Evolutionary conservation across 148 eudicot species (phyloP).

Genomic region (Vaccinium corymbosum): DNA sequence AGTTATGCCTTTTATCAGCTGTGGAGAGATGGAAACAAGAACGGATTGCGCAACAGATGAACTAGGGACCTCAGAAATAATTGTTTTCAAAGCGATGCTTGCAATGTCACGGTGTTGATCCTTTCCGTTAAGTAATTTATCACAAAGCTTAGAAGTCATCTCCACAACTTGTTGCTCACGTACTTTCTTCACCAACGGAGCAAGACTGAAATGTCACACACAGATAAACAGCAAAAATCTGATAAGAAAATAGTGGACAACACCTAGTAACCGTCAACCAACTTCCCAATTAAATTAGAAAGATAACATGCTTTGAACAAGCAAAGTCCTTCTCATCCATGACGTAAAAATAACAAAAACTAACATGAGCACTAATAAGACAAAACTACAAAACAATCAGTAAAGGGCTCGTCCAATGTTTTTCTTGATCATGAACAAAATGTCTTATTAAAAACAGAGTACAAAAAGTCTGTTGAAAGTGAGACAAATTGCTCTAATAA

Average conservation of each 20-base stretch:
- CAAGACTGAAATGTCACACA: slow-evolving; percentile 54
- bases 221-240: slow-evolving; percentile 8
- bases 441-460: background rate
- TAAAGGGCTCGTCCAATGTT: background rate
- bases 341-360: background rate
- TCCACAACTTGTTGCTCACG: slow-evolving; percentile 77
- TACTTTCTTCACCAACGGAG: slow-evolving; percentile 94
- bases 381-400: background rate
- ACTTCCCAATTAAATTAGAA: background rate
- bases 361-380: background rate
- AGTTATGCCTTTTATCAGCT: slow-evolving; percentile 73
- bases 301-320: slow-evolving; percentile 1
- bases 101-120: slow-evolving; percentile 96
- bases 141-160: slow-evolving; percentile 77
- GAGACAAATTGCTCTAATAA: background rate
- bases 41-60: slow-evolving; percentile 58
- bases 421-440: background rate
- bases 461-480: background rate
- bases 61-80: slow-evolving; percentile 83
- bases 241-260: slow-evolving; percentile 5
- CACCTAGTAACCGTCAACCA: background rate
- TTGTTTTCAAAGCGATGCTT: slow-evolving; percentile 94
- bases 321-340: background rate
- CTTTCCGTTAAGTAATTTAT: slow-evolving; percentile 80
- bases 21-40: slow-evolving; percentile 73